A percentile compares a stretch with the other conserved stretches of the same genome.
Evolutionary conservation across 2,329 filamentous ascomycete genomes (phyloP).

Genomic region (Hypomyces perniciosus): DNA sequence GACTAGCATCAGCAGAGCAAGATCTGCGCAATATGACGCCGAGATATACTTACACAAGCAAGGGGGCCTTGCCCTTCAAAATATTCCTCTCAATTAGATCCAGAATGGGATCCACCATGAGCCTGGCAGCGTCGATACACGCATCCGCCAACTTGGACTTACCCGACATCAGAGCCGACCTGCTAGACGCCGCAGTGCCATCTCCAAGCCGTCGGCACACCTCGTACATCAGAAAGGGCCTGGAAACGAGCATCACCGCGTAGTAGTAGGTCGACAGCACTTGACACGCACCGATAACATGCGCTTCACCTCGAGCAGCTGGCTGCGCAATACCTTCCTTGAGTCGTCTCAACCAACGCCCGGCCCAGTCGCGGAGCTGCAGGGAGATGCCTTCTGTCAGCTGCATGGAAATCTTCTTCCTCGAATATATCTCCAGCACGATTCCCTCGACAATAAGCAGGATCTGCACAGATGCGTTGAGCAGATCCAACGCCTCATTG

Average conservation of each 20-base stretch:
- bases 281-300: constrained; percentile 43
- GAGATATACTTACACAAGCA: constrained; percentile 40
- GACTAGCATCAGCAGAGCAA: neutral
- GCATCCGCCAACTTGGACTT: constrained; percentile 48
- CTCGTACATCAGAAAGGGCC: constrained; percentile 52
- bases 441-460: constrained; percentile 45
- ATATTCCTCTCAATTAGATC: constrained; percentile 37
- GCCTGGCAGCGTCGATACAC: constrained; percentile 48
- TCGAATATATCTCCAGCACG: constrained; percentile 47
- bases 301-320: constrained; percentile 19
- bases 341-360: constrained; percentile 40
- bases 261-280: constrained; percentile 50
- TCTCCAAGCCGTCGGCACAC: constrained; percentile 41
- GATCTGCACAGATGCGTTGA: constrained; percentile 48
- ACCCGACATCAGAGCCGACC: constrained; percentile 29
- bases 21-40: neutral
- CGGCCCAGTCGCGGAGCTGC: constrained; percentile 47
- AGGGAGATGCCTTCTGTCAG: constrained; percentile 49
- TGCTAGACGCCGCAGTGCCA: constrained; percentile 15
- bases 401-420: constrained; percentile 46
- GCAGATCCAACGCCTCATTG: constrained; percentile 37
- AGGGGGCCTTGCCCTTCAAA: constrained; percentile 40
- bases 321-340: constrained; percentile 30
- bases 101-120: constrained; percentile 46
- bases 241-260: constrained; percentile 50